Conservation (phyloP, 164 flowering plant genomes). For the Brasenia schreberi region DNA sequence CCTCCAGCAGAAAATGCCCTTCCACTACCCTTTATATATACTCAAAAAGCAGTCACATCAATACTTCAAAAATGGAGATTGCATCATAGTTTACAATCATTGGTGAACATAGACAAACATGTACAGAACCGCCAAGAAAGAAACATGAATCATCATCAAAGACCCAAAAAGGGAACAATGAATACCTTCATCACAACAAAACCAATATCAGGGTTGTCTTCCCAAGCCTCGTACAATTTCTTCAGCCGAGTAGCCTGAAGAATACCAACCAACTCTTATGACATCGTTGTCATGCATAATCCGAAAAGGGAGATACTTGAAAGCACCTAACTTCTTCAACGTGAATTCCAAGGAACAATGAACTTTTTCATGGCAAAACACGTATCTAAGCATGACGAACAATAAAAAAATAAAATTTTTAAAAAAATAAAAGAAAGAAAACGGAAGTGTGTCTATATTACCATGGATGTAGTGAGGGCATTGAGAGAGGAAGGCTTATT, state of each 20-base stretch:
- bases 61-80: background rate
- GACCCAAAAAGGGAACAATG: background rate
- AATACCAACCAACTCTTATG: background rate
- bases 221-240: slow-evolving; percentile 85
- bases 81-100: background rate
- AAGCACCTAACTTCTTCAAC: background rate
- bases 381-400: background rate
- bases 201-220: slow-evolving; percentile 70
- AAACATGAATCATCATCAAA: background rate
- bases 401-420: background rate
- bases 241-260: slow-evolving; percentile 52
- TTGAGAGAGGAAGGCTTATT: slow-evolving; percentile 70
- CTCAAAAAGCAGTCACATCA: slow-evolving; percentile 9
- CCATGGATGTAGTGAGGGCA: slow-evolving; percentile 70
- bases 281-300: background rate
- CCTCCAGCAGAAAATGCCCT: slow-evolving; percentile 77
- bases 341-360: background rate
- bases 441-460: slow-evolving; percentile 6
- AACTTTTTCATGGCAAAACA: background rate
- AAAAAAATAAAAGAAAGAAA: background rate
- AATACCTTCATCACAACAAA: slow-evolving; percentile 70
- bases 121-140: background rate
- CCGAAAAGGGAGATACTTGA: background rate
- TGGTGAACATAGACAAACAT: background rate
- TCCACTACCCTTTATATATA: slow-evolving; percentile 55